These are phyloP conservation scores for Ophiostoma triangulosporum DNA, from an alignment of 2,329 filamentous ascomycete genomes.

Conservation along the genomic window DNA sequence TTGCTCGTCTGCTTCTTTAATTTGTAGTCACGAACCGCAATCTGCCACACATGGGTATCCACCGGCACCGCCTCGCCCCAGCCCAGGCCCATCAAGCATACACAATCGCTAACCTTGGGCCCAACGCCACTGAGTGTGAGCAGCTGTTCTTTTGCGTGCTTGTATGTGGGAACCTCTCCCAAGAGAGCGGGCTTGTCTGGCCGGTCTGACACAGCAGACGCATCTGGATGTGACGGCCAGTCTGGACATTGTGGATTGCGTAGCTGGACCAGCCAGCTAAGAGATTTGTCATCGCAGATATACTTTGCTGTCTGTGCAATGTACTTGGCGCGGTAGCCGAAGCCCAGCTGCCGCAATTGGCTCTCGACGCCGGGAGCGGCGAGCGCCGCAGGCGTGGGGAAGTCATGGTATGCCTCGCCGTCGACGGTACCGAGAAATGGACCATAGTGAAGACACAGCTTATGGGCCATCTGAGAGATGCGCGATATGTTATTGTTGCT, in stretches of 20 bases:
- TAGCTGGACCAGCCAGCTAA: slow-evolving; percentile 63
- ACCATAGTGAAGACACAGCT: slow-evolving; percentile 78
- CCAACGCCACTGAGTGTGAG: slow-evolving; percentile 76
- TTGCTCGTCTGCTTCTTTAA: slow-evolving; percentile 54
- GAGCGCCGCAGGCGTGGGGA: slow-evolving; percentile 34
- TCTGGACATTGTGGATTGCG: slow-evolving; percentile 62
- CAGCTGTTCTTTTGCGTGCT: slow-evolving; percentile 65
- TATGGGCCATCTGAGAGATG: slow-evolving; percentile 93
- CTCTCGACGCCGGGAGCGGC: slow-evolving; percentile 61
- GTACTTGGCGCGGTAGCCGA: slow-evolving; percentile 90
- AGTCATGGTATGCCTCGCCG: slow-evolving; percentile 32
- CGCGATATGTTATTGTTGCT: slow-evolving; percentile 96
- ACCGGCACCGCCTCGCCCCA: slow-evolving; percentile 94
- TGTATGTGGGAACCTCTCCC: slow-evolving; percentile 36
- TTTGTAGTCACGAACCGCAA: slow-evolving; percentile 88
- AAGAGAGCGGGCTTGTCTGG: not conserved
- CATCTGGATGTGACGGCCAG: slow-evolving; percentile 22
- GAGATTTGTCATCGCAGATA: slow-evolving; percentile 51
- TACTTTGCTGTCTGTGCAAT: slow-evolving; percentile 74
- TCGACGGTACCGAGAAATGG: slow-evolving; percentile 58
- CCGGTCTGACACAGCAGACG: not conserved
- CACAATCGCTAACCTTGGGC: slow-evolving; percentile 93
- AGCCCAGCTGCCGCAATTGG: slow-evolving; percentile 69
- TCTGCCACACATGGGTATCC: slow-evolving; percentile 98
- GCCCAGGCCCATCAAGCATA: slow-evolving; percentile 88